A percentile compares a stretch with the other conserved stretches of the same genome.
These are phyloP conservation scores for Vaccinium darrowii DNA, from an alignment of 148 eudicot genomes.

Conservation along the genomic window DNA sequence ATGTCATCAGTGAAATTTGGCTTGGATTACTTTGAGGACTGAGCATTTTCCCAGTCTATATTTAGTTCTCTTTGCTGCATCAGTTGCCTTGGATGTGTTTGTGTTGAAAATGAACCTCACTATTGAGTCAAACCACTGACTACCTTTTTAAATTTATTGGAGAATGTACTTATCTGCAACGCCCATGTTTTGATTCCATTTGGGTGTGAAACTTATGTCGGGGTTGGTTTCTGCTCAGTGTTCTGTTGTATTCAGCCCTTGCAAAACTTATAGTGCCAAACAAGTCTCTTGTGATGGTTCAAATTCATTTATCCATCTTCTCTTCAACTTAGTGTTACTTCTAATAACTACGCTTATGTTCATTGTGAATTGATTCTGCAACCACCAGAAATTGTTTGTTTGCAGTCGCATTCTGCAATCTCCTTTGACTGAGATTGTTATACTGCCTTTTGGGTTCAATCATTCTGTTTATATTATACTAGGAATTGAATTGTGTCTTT, in stretches of 20 bases:
- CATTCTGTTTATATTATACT: background rate
- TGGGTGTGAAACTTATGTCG: background rate
- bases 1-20: background rate
- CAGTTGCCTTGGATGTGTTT: slow-evolving; percentile 5
- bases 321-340: background rate
- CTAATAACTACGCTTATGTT: background rate
- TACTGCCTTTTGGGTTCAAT: background rate
- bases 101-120: background rate
- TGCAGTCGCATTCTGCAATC: background rate
- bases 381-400: background rate
- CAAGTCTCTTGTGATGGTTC: background rate
- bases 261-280: background rate
- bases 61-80: background rate
- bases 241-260: background rate
- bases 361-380: background rate
- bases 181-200: background rate
- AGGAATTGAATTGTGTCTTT: slow-evolving; percentile 1
- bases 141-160: background rate
- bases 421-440: background rate
- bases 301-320: background rate
- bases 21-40: slow-evolving; percentile 6
- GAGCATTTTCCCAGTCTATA: background rate
- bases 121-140: background rate
- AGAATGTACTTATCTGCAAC: background rate
- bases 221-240: background rate